phyloP scores from a whole-genome alignment of 768 basidiomycete species.

The Agaricus blazei region DNA sequence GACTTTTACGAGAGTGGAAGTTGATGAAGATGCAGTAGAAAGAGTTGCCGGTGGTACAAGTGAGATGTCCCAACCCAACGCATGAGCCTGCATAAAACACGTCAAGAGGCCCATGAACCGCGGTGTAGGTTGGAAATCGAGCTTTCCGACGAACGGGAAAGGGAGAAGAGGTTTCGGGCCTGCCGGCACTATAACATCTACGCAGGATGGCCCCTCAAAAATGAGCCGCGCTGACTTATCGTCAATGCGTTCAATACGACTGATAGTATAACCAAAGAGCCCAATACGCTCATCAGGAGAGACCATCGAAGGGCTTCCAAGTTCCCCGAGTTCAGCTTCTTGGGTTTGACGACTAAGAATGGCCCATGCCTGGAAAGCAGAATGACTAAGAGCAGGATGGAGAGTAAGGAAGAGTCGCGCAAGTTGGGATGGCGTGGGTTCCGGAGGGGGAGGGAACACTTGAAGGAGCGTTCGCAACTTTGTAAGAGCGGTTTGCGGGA shows the following conservation, averaged over 20 bases:
- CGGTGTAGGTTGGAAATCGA: constrained; percentile 40
- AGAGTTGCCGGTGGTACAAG: constrained; percentile 52
- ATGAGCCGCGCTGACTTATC: constrained; percentile 34
- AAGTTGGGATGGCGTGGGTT: constrained; percentile 41
- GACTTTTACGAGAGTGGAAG: constrained; percentile 47
- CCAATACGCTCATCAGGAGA: constrained; percentile 40
- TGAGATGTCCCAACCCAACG: constrained; percentile 62
- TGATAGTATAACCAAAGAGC: constrained; percentile 47
- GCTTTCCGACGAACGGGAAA: constrained; percentile 36
- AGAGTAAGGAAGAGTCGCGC: constrained; percentile 50
- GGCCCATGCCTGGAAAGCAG: constrained; percentile 60
- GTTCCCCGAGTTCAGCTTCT: constrained; percentile 47
- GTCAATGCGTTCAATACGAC: constrained; percentile 34
- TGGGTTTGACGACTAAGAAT: constrained; percentile 50
- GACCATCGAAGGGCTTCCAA: constrained; percentile 42
- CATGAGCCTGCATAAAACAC: constrained; percentile 56
- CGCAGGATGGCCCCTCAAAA: constrained; percentile 32
- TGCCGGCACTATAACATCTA: constrained; percentile 39
- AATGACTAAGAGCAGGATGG: constrained; percentile 53
- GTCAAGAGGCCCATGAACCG: constrained; percentile 57
- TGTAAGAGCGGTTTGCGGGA: constrained; percentile 57
- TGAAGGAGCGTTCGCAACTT: constrained; percentile 43
- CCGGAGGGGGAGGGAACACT: constrained; percentile 42
- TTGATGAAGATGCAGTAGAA: constrained; percentile 59
- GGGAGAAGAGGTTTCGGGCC: constrained; percentile 41